Percentiles rank a stretch among this genome's conserved stretches.
phyloP scores from a whole-genome alignment of 2,329 filamentous ascomycete species.

The Colletotrichum euphorbiae region DNA sequence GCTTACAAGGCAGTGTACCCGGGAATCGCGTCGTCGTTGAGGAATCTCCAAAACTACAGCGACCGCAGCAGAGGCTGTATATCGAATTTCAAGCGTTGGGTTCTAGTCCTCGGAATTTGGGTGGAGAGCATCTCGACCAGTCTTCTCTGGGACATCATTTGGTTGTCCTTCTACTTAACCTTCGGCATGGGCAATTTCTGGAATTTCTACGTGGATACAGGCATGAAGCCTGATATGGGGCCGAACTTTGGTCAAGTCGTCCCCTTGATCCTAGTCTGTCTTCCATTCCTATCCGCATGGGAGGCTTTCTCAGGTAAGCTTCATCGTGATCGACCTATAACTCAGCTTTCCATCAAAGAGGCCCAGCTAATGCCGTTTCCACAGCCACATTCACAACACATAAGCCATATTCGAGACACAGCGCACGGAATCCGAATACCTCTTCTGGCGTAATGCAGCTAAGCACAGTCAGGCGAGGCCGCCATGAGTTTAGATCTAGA shows the following conservation, averaged over 20 bases:
- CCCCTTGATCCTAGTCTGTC: background rate
- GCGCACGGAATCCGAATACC: no score
- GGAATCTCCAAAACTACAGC: background rate
- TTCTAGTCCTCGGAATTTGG: background rate
- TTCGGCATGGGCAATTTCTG: background rate
- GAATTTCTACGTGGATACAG: background rate
- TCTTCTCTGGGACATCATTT: background rate
- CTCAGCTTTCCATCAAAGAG: background rate
- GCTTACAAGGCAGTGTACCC: background rate
- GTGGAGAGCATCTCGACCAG: background rate
- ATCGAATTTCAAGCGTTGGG: background rate
- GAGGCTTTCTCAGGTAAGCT: background rate
- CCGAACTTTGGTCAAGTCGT: background rate
- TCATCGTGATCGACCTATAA: fast-evolving
- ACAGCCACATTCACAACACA: background rate
- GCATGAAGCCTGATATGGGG: background rate
- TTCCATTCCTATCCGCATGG: background rate
- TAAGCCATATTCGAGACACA: background rate
- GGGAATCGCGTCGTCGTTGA: background rate
- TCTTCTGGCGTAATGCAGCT: background rate
- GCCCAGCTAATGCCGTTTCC: background rate
- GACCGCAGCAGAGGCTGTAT: no score
- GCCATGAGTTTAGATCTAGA: no score
- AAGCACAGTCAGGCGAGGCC: no score
- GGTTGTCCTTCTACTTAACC: background rate